Evolutionary conservation across 495 filamentous ascomycete species (phyloP), one percentile per base, ranked within the genome.

Genomic region (Aspergillus biplanus): DNA sequence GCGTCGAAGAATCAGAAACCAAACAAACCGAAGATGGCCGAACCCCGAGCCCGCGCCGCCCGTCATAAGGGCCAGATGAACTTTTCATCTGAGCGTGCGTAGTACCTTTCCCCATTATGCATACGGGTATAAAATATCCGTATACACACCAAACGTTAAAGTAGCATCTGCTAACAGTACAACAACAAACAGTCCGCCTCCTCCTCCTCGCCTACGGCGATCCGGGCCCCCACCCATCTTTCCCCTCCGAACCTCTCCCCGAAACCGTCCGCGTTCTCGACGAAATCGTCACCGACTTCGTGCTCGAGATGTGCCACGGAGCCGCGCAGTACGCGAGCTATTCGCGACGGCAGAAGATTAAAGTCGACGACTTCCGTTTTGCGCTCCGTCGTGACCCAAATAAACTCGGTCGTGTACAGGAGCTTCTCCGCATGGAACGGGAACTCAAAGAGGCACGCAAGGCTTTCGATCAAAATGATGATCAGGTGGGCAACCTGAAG

Each of bases 321-420:
- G 94, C 95, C 6, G 88, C 90, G 32, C 85, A 89, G 27, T 87
- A 87, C 65, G 95, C 95, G 1, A 86, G 89, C 68, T 87, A 95
- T 73, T 86, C 89, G 3, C 87, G 92, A 4, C 87, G 95, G 7
- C 90, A 94, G 69, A 99, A 99, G 78, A 91, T 97, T 78, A 99
- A 99, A 71, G 90, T 97, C 60, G 95, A 99, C 65, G 95, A 99
- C 73, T 96, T 98, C 81, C 91, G 93, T 70, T 98, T 95, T 70
- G 91, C 91, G 34, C 85, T 97, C 57, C 86, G 96, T 35, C 85
- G 88, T 37, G 95, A 97, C 69, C 87, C 90, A 27, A 79, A 84
- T 67, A 93, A 95, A 73, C 84, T 97, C 52, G 95, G 95, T 27
- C 89, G 95, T 76, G 91, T 97, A 59, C 86, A 92, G 79, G 92